A percentile compares a stretch with the other conserved stretches of the same genome.
Conservation (phyloP, 495 filamentous ascomycete genomes). For the Achaetomiella virescens region DNA sequence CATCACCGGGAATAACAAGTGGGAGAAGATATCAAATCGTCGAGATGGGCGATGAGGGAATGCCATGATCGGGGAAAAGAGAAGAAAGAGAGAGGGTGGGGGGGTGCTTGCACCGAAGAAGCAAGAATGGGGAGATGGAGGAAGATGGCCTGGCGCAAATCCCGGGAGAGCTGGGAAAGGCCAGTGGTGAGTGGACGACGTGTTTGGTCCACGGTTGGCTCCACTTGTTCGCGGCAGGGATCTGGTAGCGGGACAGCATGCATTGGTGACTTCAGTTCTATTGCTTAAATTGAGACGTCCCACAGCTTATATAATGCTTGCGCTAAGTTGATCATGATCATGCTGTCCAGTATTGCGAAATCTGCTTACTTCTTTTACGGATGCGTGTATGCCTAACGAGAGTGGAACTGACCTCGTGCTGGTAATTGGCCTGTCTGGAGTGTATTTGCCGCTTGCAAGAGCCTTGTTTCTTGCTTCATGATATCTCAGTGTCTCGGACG, state of each 20-base stretch:
- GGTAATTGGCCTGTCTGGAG: too few species aligned
- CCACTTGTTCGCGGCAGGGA: slow-evolving; percentile 9
- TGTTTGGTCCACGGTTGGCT: slow-evolving; percentile 13
- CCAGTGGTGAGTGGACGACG: slow-evolving; percentile 8
- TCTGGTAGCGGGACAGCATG: slow-evolving; percentile 2
- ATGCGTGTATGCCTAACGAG: not conserved
- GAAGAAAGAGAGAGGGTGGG: too few species aligned
- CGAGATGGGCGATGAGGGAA: not conserved
- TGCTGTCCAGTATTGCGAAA: too few species aligned
- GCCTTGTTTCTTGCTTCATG: too few species aligned
- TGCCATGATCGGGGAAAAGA: slow-evolving; percentile 10
- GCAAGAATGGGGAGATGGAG: slow-evolving; percentile 8
- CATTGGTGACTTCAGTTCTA: slow-evolving; percentile 3
- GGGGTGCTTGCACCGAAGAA: not conserved
- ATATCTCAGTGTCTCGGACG: too few species aligned
- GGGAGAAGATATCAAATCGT: not conserved
- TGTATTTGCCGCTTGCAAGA: not conserved
- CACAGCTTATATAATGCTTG: slow-evolving; percentile 1
- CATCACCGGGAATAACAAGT: slow-evolving; percentile 11
- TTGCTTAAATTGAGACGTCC: slow-evolving; percentile 1
- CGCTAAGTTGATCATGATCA: not conserved
- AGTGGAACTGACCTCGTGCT: too few species aligned
- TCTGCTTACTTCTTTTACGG: not conserved
- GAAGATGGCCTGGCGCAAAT: slow-evolving; percentile 12
- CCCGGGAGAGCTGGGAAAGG: not conserved